Percentiles rank a stretch among this genome's conserved stretches.
Conservation (phyloP, 129 eudicot species). For the Dittrichia graveolens region DNA sequence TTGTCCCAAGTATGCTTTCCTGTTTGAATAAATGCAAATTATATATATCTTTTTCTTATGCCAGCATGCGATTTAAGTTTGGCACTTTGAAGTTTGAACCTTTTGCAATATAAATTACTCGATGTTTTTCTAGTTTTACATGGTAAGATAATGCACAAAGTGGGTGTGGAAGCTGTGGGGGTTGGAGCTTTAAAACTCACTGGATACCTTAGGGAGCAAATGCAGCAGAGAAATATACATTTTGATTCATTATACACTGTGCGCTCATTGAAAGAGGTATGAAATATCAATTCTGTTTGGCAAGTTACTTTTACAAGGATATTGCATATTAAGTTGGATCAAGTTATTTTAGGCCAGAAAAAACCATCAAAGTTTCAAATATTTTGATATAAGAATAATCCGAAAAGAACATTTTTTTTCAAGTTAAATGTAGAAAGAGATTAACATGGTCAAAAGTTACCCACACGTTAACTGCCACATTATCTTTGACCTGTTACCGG, state of each 20-base stretch:
- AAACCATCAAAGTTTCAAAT: neutral
- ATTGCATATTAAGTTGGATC: neutral
- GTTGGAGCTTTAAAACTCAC: conserved; percentile 94
- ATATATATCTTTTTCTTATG: neutral
- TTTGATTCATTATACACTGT: conserved; percentile 87
- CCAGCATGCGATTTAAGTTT: neutral
- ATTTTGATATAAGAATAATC: neutral
- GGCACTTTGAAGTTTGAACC: neutral
- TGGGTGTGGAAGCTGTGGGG: conserved; percentile 89
- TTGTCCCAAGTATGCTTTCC: conserved; percentile 80
- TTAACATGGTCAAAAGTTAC: conserved; percentile 3
- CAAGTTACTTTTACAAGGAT: neutral
- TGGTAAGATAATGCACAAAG: conserved; percentile 85
- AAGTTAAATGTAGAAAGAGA: neutral
- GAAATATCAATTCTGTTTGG: neutral
- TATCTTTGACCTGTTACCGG: neutral
- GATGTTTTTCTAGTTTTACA: conserved; percentile 56
- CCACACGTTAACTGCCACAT: neutral
- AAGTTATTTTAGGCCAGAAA: neutral
- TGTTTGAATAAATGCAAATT: conserved; percentile 4
- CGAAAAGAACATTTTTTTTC: neutral
- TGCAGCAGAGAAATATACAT: conserved; percentile 71
- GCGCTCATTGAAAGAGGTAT: conserved; percentile 89
- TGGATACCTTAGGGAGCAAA: conserved; percentile 82
- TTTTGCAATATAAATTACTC: neutral